These are phyloP conservation scores for Phytophthora agathidicida DNA, from an alignment of 352 stramenopile genomes.

Conservation along the genomic window DNA sequence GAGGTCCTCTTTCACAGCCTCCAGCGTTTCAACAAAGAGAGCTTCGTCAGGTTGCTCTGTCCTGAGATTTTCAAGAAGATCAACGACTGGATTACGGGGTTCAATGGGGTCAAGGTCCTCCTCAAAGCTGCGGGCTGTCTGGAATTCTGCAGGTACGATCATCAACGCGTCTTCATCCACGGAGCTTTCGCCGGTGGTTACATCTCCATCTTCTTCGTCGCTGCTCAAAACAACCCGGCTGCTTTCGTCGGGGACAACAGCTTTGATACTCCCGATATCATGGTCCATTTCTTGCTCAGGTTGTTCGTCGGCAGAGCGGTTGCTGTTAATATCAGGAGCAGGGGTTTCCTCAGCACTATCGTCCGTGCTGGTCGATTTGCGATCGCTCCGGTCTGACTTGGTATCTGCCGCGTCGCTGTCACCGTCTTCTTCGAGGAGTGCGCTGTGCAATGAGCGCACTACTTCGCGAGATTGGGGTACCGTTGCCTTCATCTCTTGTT, in stretches of 20 bases:
- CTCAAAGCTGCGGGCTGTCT: constrained; percentile 44
- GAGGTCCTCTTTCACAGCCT: constrained; percentile 39
- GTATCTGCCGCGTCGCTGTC: background rate
- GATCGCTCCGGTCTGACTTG: constrained; percentile 9
- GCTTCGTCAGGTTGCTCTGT: constrained; percentile 29
- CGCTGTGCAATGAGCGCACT: constrained; percentile 24
- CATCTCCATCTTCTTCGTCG: constrained; percentile 22
- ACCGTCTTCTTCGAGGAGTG: constrained; percentile 8
- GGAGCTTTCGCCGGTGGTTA: constrained; percentile 22
- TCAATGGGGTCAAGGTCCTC: constrained; percentile 22
- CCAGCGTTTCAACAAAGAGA: constrained; percentile 37
- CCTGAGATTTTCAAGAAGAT: constrained; percentile 39
- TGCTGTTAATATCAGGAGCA: constrained; percentile 29
- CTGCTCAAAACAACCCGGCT: constrained; percentile 7
- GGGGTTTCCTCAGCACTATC: constrained; percentile 13
- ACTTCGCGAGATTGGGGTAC: constrained; percentile 23
- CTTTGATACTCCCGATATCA: constrained; percentile 15
- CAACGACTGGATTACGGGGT: constrained; percentile 21
- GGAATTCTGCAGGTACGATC: constrained; percentile 40
- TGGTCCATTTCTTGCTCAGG: constrained; percentile 54
- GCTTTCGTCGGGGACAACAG: constrained; percentile 1
- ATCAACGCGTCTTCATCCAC: constrained; percentile 32
- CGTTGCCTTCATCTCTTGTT: constrained; percentile 11
- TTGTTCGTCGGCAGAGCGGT: constrained; percentile 28
- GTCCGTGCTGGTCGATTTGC: constrained; percentile 16